Percentiles rank a stretch among this genome's conserved stretches.
Conservation (phyloP, 768 basidiomycete genomes). For the Coprinopsis cinerea region DNA sequence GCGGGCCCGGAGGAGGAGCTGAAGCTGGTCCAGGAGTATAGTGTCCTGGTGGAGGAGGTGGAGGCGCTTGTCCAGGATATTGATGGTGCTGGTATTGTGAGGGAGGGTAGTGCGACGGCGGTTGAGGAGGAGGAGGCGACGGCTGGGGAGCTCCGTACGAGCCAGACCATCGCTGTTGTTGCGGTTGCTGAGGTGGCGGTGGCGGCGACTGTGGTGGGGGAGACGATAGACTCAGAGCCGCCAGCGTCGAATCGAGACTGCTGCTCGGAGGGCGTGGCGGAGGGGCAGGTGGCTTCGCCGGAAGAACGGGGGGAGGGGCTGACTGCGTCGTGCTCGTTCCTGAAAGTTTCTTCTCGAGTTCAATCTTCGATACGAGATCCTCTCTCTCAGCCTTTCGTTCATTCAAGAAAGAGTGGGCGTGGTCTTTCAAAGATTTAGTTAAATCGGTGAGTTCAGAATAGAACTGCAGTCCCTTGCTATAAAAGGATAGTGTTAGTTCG, state of each 20-base stretch:
- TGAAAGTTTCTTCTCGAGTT: conserved; percentile 62
- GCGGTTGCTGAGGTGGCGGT: neutral
- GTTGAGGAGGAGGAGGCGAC: conserved; percentile 13
- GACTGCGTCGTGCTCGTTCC: too few relatives aligned
- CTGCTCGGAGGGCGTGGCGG: conserved; percentile 25
- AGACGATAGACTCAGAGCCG: neutral
- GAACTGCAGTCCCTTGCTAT: conserved; percentile 84
- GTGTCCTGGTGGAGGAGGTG: conserved; percentile 15
- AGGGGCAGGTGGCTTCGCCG: conserved; percentile 38
- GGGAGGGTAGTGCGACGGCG: conserved; percentile 7
- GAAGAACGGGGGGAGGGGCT: too few relatives aligned
- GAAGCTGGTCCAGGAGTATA: conserved; percentile 14
- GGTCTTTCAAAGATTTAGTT: conserved; percentile 48
- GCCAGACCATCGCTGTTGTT: neutral
- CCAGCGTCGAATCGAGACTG: conserved; percentile 8
- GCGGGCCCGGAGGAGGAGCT: conserved; percentile 12
- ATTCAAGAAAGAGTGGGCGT: conserved; percentile 56
- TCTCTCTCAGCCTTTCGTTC: conserved; percentile 68
- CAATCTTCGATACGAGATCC: conserved; percentile 58
- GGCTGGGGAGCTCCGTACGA: conserved; percentile 4
- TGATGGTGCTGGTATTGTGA: conserved; percentile 18
- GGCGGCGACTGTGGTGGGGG: neutral
- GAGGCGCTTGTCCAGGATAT: conserved; percentile 17
- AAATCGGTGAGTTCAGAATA: conserved; percentile 76
- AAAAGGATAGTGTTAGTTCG: conserved; percentile 6